Evolutionary conservation across 352 stramenopile species (phyloP).

Genomic region (Phytophthora rubi): DNA sequence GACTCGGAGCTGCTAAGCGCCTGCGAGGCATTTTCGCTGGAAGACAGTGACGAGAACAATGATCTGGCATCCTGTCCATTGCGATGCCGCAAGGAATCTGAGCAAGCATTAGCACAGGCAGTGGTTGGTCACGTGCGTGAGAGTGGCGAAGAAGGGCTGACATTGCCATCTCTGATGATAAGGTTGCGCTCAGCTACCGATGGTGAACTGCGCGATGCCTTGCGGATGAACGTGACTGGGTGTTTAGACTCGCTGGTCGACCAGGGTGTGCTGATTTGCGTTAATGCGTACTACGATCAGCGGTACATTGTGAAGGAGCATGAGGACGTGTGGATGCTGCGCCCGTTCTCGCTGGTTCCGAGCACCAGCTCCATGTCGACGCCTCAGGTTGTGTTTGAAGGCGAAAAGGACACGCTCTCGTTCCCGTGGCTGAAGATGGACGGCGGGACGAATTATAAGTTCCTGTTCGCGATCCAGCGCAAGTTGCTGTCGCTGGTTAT

Average conservation of each 20-base stretch:
- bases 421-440: conserved; percentile 89
- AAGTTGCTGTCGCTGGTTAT: conserved; percentile 70
- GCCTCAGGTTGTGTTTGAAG: conserved; percentile 67
- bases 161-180: conserved; percentile 38
- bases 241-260: conserved; percentile 63
- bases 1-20: conserved; percentile 35
- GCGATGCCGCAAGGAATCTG: conserved; percentile 30
- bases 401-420: conserved; percentile 77
- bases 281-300: conserved; percentile 77
- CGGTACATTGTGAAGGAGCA: conserved; percentile 72
- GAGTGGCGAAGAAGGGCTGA: conserved; percentile 53
- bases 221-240: conserved; percentile 23
- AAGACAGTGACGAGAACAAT: conserved; percentile 28
- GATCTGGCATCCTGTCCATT: conserved; percentile 26
- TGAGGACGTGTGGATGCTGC: conserved; percentile 71
- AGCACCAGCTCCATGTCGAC: conserved; percentile 23
- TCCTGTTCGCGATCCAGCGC: conserved; percentile 80
- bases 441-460: conserved; percentile 73
- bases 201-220: conserved; percentile 12
- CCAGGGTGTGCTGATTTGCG: conserved; percentile 57
- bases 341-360: conserved; percentile 64
- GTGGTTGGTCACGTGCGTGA: conserved; percentile 44
- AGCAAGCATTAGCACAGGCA: conserved; percentile 27
- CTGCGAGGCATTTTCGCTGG: conserved; percentile 66
- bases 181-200: conserved; percentile 18